These are phyloP conservation scores for Ascochyta pisi DNA, from an alignment of 2,329 filamentous ascomycete species.

Conservation along the genomic window DNA sequence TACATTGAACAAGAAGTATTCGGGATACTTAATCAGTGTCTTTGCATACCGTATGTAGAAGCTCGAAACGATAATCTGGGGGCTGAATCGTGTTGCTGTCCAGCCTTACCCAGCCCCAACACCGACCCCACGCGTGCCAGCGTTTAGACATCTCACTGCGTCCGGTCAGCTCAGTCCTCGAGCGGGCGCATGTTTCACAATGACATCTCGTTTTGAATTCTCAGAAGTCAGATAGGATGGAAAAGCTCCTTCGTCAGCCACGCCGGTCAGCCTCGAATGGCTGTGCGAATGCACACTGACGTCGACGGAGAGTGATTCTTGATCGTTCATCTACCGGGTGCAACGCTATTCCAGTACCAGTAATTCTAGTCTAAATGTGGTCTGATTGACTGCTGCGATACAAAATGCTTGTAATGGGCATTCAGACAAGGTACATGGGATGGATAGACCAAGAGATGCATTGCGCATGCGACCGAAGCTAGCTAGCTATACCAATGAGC, in stretches of 20 bases:
- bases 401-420: background rate
- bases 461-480: background rate
- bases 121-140: background rate
- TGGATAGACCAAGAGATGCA: background rate
- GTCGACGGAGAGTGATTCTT: background rate
- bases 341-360: no score
- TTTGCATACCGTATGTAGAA: background rate
- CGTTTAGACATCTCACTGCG: conserved; percentile 7
- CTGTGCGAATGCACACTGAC: background rate
- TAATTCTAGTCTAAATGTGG: no score
- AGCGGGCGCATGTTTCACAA: background rate
- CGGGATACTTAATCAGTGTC: background rate
- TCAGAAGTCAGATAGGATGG: background rate
- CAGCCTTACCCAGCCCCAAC: background rate
- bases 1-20: background rate
- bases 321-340: background rate
- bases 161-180: conserved; percentile 1
- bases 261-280: conserved; percentile 1
- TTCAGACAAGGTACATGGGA: background rate
- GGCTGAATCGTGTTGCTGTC: background rate
- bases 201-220: background rate
- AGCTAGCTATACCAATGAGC: background rate
- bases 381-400: background rate
- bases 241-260: conserved; percentile 5
- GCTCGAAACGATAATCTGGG: background rate